A percentile compares a stretch with the other conserved stretches of the same genome.
Evolutionary conservation across 2,329 filamentous ascomycete species (phyloP).

Genomic region (Exophiala mesophila): DNA sequence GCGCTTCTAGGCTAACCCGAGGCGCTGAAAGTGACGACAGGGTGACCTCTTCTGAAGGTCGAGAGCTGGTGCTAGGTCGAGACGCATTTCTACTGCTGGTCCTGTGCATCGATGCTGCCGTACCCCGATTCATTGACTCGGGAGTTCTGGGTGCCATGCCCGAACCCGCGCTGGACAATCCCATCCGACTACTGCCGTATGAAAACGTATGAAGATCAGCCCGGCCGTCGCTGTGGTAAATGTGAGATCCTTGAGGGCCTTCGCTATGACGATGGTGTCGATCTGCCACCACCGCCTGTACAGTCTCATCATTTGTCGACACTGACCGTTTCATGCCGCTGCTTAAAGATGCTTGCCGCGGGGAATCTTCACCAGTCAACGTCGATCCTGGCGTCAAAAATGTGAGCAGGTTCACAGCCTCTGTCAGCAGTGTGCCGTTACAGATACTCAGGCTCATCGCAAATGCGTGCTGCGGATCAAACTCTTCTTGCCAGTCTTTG

Average conservation of each 20-base stretch:
- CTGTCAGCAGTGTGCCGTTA: conserved; percentile 63
- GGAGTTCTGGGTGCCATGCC: conserved; percentile 27
- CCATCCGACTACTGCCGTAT: conserved; percentile 50
- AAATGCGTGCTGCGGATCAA: conserved; percentile 67
- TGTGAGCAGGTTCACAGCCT: conserved; percentile 56
- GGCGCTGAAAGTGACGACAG: conserved; percentile 32
- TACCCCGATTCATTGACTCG: conserved; percentile 10
- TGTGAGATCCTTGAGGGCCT: conserved; percentile 24
- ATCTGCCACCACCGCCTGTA: conserved; percentile 43
- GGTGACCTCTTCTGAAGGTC: conserved; percentile 11
- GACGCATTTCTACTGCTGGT: conserved; percentile 15
- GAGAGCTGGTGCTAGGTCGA: conserved; percentile 23
- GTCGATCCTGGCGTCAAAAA: conserved; percentile 52
- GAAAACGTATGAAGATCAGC: conserved; percentile 34
- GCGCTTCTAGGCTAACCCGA: conserved; percentile 42
- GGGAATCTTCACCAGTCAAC: conserved; percentile 35
- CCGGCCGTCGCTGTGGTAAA: conserved; percentile 49
- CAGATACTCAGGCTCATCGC: conserved; percentile 69
- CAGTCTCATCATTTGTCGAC: conserved; percentile 44
- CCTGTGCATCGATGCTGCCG: conserved; percentile 15
- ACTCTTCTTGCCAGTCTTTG: conserved; percentile 72
- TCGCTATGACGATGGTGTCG: conserved; percentile 19
- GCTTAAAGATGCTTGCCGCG: conserved; percentile 47
- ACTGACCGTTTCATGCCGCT: conserved; percentile 39
- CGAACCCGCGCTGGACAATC: conserved; percentile 53